Evolutionary conservation across 306 rosid species (phyloP), one percentile per base, ranked within the genome.

Genomic region (Quercus bicolor): DNA sequence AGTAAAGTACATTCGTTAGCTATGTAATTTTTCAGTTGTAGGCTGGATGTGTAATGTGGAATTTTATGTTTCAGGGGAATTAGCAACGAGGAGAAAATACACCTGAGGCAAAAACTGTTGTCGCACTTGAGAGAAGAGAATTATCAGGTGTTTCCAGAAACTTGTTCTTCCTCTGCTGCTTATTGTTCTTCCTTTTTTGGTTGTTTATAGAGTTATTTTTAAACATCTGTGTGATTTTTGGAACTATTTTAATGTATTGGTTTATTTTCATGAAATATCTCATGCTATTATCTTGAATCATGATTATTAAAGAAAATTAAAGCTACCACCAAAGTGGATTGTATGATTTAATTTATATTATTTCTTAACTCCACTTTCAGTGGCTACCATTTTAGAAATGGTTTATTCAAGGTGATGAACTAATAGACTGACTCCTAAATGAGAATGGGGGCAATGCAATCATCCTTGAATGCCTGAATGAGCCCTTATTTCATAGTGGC

Each of bases 71-170:
- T 71, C 92, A 95, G 98, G 76, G 98, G 97, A 54, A 90, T 95
- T 74, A 83, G 89, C 88, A 93, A 84, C 19, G 98, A 87, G 86
- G 97, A 95, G 94, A 95, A 95, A 86, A 65, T 72, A 51, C 92
- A 95, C 84, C 84, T 93, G 77, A 87, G 88, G 81, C 92, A 92
- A 79, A 95, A 91, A 80, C 88, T 95, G 85, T 76, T 95, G 90
- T 77, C 88, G 73, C 90, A 92, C 83, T 81, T 91, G 84, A 88
- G 97, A 75, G 98, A 95, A 85, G 97, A 91, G 77, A 89, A 88
- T 85, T 82, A 88, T 80, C 88, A 92, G 98, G 98, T 94, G 56
- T 29, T 78, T 74, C 7, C 45, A 54, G 20, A 7, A 66, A 29
- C 37, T 24, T 61, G 33, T 72, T 77, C 20, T 54, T 23, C 2